Evolutionary conservation across 768 basidiomycete genomes (phyloP), one percentile per base, ranked within the genome.

Genomic region (Lactarius sp.): DNA sequence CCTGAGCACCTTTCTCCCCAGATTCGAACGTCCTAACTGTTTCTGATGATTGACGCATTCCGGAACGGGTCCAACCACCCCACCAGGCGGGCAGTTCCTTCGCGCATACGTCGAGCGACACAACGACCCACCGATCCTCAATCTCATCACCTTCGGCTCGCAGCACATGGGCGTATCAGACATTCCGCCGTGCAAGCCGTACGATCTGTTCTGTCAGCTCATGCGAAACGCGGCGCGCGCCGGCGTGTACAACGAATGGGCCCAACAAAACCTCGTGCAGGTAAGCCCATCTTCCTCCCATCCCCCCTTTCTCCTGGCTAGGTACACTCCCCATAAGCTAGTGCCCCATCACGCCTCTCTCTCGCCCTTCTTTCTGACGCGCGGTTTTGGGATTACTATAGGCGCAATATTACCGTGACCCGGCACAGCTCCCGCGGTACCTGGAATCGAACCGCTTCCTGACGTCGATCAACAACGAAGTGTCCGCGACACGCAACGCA

Each of bases 391-490:
- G 8, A 33, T 34, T 18, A 18, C 12, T 42, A 16, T 67, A 93
- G 89, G 92, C 92, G 1, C 92, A 94, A 71, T 94, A 94, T 70
- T 94, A 79, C 75, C 85, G 92, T 27, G 92, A 94, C 74, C 84
- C 88, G 9, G 72, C 71, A 16, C 83, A 83, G 47, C 73, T 89
- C 36, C 76, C 77, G 6, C 70, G 73, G 1, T 94, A 93, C 69
- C 78, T 89, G 42, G 68, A 73, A 2, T 73, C 81, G 2, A 88
- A 85, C 72, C 77, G 76, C 53, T 94, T 93, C 75, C 78, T 94
- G 22, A 74, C 89, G 0, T 78, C 79, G 14, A 84, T 94, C 73
- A 94, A 94, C 76, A 92, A 92, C 70, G 92, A 94, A 71, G 61
- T 80, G n/a, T 69, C 77, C 14, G 78, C 72, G 3, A 59, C 72